A percentile compares a stretch with the other conserved stretches of the same genome.
These are phyloP conservation scores for Entomortierella lignicola DNA, from an alignment of 192 early-diverging fungal genomes.

Conservation along the genomic window DNA sequence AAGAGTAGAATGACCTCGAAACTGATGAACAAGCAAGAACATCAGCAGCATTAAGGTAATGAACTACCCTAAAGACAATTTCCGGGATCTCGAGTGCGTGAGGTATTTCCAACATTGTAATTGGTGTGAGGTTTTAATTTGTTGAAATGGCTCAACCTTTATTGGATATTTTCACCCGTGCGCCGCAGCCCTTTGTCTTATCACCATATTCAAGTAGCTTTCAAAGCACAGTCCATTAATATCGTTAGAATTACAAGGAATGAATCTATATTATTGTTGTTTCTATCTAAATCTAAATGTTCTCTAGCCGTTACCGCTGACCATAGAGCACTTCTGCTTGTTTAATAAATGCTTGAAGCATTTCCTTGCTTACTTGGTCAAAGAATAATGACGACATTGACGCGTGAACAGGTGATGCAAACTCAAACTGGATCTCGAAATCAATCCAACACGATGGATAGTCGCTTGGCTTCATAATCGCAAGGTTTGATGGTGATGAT, in stretches of 20 bases:
- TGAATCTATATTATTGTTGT: too few relatives aligned
- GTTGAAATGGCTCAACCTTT: too few relatives aligned
- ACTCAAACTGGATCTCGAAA: slow-evolving; percentile 86
- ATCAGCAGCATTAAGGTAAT: slow-evolving; percentile 4
- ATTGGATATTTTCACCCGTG: too few relatives aligned
- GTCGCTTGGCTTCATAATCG: slow-evolving; percentile 47
- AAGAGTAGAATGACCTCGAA: background rate
- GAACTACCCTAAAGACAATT: slow-evolving; percentile 3
- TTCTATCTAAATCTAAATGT: too few relatives aligned
- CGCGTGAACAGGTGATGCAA: slow-evolving; percentile 82
- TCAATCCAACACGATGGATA: slow-evolving; percentile 72
- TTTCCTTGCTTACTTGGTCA: slow-evolving; percentile 76
- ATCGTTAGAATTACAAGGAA: too few relatives aligned
- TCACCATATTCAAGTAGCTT: too few relatives aligned
- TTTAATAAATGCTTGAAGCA: slow-evolving; percentile 76
- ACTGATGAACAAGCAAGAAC: slow-evolving; percentile 13
- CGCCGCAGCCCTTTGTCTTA: too few relatives aligned
- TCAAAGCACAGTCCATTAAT: too few relatives aligned
- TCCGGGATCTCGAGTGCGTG: slow-evolving; percentile 16
- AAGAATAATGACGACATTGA: slow-evolving; percentile 85
- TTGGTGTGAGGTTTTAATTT: too few relatives aligned
- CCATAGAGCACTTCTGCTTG: slow-evolving; percentile 40
- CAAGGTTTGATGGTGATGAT: slow-evolving; percentile 29
- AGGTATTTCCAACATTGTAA: too few relatives aligned
- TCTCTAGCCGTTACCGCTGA: too few relatives aligned